Evolutionary conservation across 805 yeast genomes (phyloP).

Genomic region (Kodamaea kaohsiungensis): DNA sequence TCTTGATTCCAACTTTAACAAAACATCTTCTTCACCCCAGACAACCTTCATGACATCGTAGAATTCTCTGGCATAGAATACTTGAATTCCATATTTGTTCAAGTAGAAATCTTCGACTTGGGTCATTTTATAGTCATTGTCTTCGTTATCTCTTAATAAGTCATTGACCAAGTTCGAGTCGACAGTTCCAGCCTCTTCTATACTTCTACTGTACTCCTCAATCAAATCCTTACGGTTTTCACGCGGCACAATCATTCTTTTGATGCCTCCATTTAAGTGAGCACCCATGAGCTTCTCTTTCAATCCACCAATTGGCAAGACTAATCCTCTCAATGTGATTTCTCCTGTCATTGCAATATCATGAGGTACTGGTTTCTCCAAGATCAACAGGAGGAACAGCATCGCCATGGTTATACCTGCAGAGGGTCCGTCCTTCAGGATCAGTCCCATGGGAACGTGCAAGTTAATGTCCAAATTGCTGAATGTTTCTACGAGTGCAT

Average conservation of each 20-base stretch:
- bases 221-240: conserved; percentile 69
- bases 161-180: conserved; percentile 31
- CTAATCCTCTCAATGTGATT: conserved; percentile 74
- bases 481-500: conserved; percentile 42
- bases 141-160: conserved; percentile 38
- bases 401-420: conserved; percentile 54
- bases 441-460: conserved; percentile 52
- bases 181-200: conserved; percentile 30
- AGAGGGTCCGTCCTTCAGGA: conserved; percentile 50
- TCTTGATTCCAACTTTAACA: conserved; percentile 23
- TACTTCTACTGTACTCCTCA: conserved; percentile 48
- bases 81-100: conserved; percentile 56
- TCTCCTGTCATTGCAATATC: conserved; percentile 86
- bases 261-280: conserved; percentile 60
- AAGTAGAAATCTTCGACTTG: conserved; percentile 49
- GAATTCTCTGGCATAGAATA: conserved; percentile 72
- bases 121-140: conserved; percentile 27
- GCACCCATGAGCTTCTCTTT: conserved; percentile 80
- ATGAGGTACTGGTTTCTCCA: conserved; percentile 45
- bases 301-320: conserved; percentile 81
- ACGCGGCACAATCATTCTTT: conserved; percentile 66
- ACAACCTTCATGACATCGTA: conserved; percentile 71
- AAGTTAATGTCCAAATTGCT: conserved; percentile 57
- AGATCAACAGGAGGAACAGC: conserved; percentile 44
- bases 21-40: conserved; percentile 54